phyloP scores from a whole-genome alignment of 1,284 basidiomycete species.

The Anthracocystis panici-leucophaei region DNA sequence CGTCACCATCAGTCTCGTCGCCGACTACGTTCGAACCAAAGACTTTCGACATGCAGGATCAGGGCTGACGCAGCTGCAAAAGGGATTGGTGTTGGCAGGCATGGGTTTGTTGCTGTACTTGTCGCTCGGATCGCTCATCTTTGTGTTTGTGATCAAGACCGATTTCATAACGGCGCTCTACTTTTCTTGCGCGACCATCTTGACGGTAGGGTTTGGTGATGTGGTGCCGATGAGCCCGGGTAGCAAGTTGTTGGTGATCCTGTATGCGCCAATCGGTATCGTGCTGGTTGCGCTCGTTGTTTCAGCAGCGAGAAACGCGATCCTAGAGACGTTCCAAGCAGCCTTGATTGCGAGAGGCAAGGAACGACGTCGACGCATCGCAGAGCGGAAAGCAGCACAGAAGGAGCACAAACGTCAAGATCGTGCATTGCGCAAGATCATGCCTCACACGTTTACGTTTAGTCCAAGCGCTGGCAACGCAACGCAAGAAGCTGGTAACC shows the following conservation, averaged over 20 bases:
- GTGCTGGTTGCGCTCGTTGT: slow-evolving; percentile 75
- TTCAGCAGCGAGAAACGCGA: slow-evolving; percentile 77
- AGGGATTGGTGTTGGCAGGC: slow-evolving; percentile 80
- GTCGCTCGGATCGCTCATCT: slow-evolving; percentile 71
- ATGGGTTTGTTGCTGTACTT: slow-evolving; percentile 75
- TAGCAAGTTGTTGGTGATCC: slow-evolving; percentile 56
- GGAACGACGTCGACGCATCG: slow-evolving; percentile 28
- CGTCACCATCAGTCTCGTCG: slow-evolving; percentile 79
- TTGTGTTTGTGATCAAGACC: slow-evolving; percentile 41
- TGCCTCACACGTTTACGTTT: slow-evolving; percentile 36
- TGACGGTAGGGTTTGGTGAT: slow-evolving; percentile 81
- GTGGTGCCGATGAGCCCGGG: slow-evolving; percentile 76
- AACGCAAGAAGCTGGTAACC: background rate
- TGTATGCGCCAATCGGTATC: slow-evolving; percentile 68
- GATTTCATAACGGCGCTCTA: slow-evolving; percentile 74
- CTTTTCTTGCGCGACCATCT: slow-evolving; percentile 77
- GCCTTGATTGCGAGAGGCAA: slow-evolving; percentile 37
- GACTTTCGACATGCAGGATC: slow-evolving; percentile 78
- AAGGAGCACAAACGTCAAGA: slow-evolving; percentile 38
- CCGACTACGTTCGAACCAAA: slow-evolving; percentile 74
- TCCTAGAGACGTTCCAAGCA: slow-evolving; percentile 74
- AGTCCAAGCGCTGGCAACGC: background rate
- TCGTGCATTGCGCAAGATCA: slow-evolving; percentile 16
- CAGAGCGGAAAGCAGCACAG: slow-evolving; percentile 23
- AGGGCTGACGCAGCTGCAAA: slow-evolving; percentile 83